Conservation (phyloP, 371 early-diverging fungal species). For the Mortierella polycephala region DNA sequence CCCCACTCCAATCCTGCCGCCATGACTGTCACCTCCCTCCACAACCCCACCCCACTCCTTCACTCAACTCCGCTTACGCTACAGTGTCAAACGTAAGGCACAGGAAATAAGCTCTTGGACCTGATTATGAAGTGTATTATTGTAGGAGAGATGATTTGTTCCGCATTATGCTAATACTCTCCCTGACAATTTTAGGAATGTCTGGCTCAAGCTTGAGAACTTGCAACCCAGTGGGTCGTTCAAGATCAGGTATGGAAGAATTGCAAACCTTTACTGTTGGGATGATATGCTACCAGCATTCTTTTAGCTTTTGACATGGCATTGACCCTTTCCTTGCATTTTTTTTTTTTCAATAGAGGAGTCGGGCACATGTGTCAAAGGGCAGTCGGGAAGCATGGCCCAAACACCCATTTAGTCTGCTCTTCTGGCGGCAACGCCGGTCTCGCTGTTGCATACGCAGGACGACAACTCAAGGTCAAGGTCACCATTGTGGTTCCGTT, state of each 20-base stretch:
- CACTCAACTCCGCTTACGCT: conserved; percentile 59
- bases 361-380: conserved; percentile 71
- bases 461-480: conserved; percentile 67
- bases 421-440: conserved; percentile 78
- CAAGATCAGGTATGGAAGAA: conserved; percentile 66
- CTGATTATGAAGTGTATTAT: too few species aligned
- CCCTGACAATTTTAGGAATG: conserved; percentile 58
- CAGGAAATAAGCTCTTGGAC: too few species aligned
- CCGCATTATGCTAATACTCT: background rate
- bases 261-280: background rate
- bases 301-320: too few species aligned
- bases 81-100: conserved; percentile 55
- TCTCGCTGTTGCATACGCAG: conserved; percentile 77
- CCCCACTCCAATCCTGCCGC: background rate
- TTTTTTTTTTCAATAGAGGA: conserved; percentile 57
- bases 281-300: too few species aligned
- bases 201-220: conserved; percentile 79
- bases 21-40: conserved; percentile 52
- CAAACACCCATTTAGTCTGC: conserved; percentile 66
- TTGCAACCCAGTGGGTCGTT: conserved; percentile 81
- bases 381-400: conserved; percentile 62
- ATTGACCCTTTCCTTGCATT: too few species aligned
- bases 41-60: conserved; percentile 60
- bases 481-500: conserved; percentile 72
- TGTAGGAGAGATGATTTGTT: background rate